Conservation (phyloP, 176 grass and related monocot genomes). For the Oropetium thomaeum region DNA sequence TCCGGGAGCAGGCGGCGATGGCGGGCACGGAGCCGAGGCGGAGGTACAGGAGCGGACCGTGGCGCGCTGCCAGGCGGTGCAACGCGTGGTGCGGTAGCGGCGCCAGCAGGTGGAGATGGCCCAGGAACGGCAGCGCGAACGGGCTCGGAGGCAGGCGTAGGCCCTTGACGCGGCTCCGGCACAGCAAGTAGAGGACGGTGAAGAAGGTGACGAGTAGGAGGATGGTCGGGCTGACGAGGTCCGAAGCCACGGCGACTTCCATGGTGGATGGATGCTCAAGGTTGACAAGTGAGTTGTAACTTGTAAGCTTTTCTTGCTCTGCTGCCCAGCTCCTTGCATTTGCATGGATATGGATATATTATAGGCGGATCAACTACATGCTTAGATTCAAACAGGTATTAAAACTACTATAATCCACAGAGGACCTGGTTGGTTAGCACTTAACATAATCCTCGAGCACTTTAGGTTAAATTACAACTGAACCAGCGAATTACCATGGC, state of each 20-base stretch:
- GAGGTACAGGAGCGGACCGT: conserved; percentile 56
- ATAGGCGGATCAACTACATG: background rate
- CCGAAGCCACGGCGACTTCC: background rate
- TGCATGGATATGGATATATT: conserved; percentile 11
- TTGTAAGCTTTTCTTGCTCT: background rate
- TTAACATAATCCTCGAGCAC: background rate
- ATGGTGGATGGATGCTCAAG: background rate
- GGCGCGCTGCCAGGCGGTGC: conserved; percentile 40
- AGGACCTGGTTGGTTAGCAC: background rate
- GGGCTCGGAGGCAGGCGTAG: conserved; percentile 53
- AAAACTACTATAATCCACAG: no score
- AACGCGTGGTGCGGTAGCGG: conserved; percentile 64
- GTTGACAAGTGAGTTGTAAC: background rate
- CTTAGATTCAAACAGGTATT: background rate
- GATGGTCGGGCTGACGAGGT: background rate
- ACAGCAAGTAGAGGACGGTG: conserved; percentile 18
- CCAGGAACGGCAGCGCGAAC: conserved; percentile 54
- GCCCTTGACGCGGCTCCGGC: background rate
- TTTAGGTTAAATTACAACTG: background rate
- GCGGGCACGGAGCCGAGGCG: conserved; percentile 63
- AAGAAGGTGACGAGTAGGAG: conserved; percentile 32
- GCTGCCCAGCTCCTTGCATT: background rate
- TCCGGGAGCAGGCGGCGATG: conserved; percentile 63
- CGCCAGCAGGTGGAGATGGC: conserved; percentile 75
- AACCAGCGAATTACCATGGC: background rate